Percentiles rank a stretch among this genome's conserved stretches.
Evolutionary conservation across 1,284 basidiomycete species (phyloP).

Genomic region (Chalciporus sp.): DNA sequence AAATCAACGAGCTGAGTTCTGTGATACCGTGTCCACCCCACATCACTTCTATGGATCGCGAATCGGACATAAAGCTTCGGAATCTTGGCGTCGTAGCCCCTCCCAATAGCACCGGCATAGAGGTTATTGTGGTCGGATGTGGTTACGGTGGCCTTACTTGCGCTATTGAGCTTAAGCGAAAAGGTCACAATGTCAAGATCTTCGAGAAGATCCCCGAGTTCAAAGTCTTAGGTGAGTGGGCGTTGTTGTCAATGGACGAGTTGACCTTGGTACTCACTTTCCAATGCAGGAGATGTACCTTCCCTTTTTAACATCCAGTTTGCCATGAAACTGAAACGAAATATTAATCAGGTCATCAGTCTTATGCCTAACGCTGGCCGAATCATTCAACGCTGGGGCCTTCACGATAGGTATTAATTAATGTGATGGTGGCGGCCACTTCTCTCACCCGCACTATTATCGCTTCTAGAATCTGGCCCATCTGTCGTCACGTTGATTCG

Average conservation of each 20-base stretch:
- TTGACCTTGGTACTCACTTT: conserved; percentile 10
- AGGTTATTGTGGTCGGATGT: conserved; percentile 22
- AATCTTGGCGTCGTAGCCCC: neutral
- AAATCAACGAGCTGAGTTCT: neutral
- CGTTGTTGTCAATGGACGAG: neutral
- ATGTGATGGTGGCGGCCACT: conserved; percentile 19
- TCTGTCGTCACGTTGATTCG: conserved; percentile 11
- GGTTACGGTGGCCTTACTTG: conserved; percentile 33
- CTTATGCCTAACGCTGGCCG: conserved; percentile 9
- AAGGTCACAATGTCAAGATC: conserved; percentile 24
- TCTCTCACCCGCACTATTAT: conserved; percentile 16
- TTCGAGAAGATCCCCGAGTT: conserved; percentile 22
- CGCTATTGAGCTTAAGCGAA: conserved; percentile 26
- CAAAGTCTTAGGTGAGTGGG: conserved; percentile 12
- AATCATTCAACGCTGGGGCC: neutral
- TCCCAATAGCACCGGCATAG: neutral
- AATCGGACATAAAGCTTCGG: neutral
- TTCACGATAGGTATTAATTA: conserved; percentile 18
- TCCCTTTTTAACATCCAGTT: neutral
- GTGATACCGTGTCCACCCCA: neutral
- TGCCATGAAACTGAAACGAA: conserved; percentile 6
- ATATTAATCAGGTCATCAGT: conserved; percentile 7
- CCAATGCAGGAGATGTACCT: conserved; percentile 11
- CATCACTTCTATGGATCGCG: conserved; percentile 2
- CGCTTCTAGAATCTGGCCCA: conserved; percentile 24